phyloP scores from a whole-genome alignment of 768 basidiomycete species.

The Suillus alpinus region DNA sequence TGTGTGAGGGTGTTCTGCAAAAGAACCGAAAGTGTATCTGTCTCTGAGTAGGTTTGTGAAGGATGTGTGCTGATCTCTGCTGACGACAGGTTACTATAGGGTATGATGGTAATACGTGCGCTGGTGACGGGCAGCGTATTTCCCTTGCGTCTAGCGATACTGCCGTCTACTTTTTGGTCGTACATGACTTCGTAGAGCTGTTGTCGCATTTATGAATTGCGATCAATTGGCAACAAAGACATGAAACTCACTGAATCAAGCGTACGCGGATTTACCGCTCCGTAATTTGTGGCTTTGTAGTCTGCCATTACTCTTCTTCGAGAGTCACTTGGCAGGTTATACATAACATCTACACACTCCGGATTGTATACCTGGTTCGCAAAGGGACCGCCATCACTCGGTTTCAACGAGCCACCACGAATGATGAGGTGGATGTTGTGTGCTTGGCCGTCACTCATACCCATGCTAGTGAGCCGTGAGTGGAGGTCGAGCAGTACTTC shows the following conservation, averaged over 20 bases:
- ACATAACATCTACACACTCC: constrained; percentile 39
- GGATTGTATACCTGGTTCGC: constrained; percentile 57
- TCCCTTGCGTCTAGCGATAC: constrained; percentile 35
- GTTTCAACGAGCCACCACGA: constrained; percentile 47
- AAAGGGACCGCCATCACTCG: constrained; percentile 52
- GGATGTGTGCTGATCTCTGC: constrained; percentile 18
- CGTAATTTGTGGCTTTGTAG: constrained; percentile 51
- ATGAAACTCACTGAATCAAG: constrained; percentile 36
- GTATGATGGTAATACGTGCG: constrained; percentile 36
- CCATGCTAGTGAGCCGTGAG: constrained; percentile 34
- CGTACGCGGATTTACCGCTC: constrained; percentile 49
- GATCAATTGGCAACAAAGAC: background rate
- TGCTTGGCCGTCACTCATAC: constrained; percentile 16
- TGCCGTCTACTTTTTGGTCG: constrained; percentile 45
- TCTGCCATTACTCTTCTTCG: constrained; percentile 39
- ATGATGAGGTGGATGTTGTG: constrained; percentile 51
- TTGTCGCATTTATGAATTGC: background rate
- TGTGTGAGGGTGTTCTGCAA: constrained; percentile 37
- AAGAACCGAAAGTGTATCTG: constrained; percentile 22
- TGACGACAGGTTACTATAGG: constrained; percentile 36
- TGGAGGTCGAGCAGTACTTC: constrained; percentile 47
- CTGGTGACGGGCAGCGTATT: constrained; percentile 7
- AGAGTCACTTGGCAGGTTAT: constrained; percentile 33
- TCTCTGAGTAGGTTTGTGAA: background rate
- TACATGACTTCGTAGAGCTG: constrained; percentile 52